phyloP scores from a whole-genome alignment of 2,329 filamentous ascomycete genomes.

The Aschersonia sp. region DNA sequence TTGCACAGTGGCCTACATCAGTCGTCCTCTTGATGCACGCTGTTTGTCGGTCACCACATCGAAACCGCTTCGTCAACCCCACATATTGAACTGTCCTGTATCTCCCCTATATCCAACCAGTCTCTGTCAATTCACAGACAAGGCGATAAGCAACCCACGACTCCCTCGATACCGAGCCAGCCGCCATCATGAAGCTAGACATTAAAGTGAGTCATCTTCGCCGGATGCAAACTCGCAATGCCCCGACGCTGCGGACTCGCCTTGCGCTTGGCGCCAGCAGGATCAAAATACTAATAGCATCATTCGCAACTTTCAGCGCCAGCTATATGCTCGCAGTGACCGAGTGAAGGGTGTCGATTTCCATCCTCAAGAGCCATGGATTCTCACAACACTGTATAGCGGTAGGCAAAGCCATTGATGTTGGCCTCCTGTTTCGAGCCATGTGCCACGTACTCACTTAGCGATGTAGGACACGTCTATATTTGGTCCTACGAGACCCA shows the following conservation, averaged over 20 bases:
- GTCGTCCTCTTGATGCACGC: background rate
- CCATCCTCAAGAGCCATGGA: slow-evolving; percentile 93
- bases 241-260: too few relatives aligned
- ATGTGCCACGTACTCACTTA: background rate
- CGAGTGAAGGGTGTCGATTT: slow-evolving; percentile 97
- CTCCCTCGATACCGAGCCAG: background rate
- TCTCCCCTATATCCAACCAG: background rate
- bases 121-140: background rate
- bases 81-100: too few relatives aligned
- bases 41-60: too few relatives aligned
- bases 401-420: slow-evolving; percentile 32
- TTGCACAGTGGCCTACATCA: too few relatives aligned
- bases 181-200: slow-evolving; percentile 24
- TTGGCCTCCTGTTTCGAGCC: background rate
- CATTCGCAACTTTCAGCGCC: slow-evolving; percentile 16
- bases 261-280: background rate
- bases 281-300: background rate
- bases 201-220: slow-evolving; percentile 20
- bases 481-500: slow-evolving; percentile 98
- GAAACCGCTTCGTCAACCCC: too few relatives aligned
- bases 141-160: background rate
- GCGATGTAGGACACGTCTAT: slow-evolving; percentile 69
- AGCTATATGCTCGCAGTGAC: slow-evolving; percentile 64
- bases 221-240: too few relatives aligned
- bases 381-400: slow-evolving; percentile 90